phyloP scores from a whole-genome alignment of 2,329 filamentous ascomycete genomes.

The Lasiodiplodia gonubiensis region DNA sequence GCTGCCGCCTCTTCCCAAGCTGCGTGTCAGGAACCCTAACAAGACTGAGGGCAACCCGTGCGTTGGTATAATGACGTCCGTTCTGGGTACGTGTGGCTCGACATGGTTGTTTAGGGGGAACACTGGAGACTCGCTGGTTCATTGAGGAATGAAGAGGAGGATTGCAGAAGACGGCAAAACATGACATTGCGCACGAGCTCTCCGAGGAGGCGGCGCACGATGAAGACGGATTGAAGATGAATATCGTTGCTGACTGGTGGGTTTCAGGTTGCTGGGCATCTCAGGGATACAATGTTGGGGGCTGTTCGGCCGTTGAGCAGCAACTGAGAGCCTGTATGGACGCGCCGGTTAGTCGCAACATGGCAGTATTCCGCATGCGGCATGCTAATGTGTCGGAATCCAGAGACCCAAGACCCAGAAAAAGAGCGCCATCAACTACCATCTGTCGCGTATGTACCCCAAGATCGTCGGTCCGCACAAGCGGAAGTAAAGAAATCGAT shows the following conservation, averaged over 20 bases:
- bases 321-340: slow-evolving; percentile 78
- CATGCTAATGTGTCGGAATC: slow-evolving; percentile 17
- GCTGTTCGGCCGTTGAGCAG: slow-evolving; percentile 65
- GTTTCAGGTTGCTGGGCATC: slow-evolving; percentile 81
- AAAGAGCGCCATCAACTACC: slow-evolving; percentile 90
- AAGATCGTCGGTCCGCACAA: slow-evolving; percentile 75
- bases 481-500: slow-evolving; percentile 55
- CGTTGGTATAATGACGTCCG: slow-evolving; percentile 68
- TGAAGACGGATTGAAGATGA: neutral
- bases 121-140: neutral
- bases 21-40: slow-evolving; percentile 69
- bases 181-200: neutral
- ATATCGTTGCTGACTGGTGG: slow-evolving; percentile 32
- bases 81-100: slow-evolving; percentile 61
- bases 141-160: neutral
- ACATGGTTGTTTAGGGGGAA: neutral
- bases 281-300: slow-evolving; percentile 69
- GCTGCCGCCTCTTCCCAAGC: slow-evolving; percentile 65
- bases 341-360: slow-evolving; percentile 62
- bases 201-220: neutral
- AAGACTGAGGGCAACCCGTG: slow-evolving; percentile 68
- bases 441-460: slow-evolving; percentile 77
- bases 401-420: slow-evolving; percentile 63
- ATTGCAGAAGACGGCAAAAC: neutral
- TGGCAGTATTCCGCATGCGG: neutral